Evolutionary conservation across 768 basidiomycete species (phyloP).

Genomic region (Chiua virens): DNA sequence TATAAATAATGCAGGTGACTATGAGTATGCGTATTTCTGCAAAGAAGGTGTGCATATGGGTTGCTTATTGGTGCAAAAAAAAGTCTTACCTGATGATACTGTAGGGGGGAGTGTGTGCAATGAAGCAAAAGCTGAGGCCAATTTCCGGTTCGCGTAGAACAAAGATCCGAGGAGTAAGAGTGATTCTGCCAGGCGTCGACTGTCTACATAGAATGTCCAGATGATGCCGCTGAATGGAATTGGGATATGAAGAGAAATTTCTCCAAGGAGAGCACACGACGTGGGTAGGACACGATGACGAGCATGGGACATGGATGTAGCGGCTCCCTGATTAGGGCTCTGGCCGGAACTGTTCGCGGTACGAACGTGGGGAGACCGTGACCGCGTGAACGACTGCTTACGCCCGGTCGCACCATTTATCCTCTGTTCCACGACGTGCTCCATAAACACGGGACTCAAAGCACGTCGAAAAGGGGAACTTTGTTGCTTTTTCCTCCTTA

Average conservation of each 20-base stretch:
- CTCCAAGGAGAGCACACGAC: conserved; percentile 41
- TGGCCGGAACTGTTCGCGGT: conserved; percentile 34
- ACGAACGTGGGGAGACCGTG: conserved; percentile 61
- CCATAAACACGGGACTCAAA: conserved; percentile 23
- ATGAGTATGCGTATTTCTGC: conserved; percentile 61
- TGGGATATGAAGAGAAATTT: conserved; percentile 44
- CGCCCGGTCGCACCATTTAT: conserved; percentile 35
- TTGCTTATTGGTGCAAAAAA: not conserved
- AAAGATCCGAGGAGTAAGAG: conserved; percentile 65
- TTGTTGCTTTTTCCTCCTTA: conserved; percentile 30
- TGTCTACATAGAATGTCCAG: conserved; percentile 58
- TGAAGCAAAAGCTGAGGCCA: conserved; percentile 12
- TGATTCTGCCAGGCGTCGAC: conserved; percentile 62
- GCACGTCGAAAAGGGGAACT: conserved; percentile 23
- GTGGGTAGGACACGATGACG: conserved; percentile 37
- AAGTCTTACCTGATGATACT: conserved; percentile 50
- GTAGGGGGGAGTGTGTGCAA: conserved; percentile 36
- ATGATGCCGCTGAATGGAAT: conserved; percentile 40
- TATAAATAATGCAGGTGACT: conserved; percentile 56
- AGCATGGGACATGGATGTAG: conserved; percentile 42
- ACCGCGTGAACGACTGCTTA: conserved; percentile 63
- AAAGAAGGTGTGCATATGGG: conserved; percentile 4
- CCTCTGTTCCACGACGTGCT: conserved; percentile 34
- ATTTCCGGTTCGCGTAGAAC: conserved; percentile 50
- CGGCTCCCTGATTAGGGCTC: conserved; percentile 34